Evolutionary conservation across 2,329 filamentous ascomycete species (phyloP).

Genomic region (Magnaporthiopsis rhizophila): DNA sequence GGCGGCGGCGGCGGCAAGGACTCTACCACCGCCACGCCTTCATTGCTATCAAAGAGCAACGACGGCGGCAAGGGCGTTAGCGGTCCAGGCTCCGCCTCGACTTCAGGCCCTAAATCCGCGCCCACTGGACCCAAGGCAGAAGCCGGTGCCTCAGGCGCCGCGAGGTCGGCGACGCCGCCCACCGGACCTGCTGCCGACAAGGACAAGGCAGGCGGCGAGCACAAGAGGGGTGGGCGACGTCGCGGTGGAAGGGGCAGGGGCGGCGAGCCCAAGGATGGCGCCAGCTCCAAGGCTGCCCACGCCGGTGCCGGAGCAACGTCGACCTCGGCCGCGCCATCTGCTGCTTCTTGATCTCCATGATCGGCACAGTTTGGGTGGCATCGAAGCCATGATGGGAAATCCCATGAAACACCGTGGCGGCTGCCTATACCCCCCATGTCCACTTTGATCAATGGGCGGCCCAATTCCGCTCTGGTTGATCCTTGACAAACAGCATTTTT

Average conservation of each 20-base stretch:
- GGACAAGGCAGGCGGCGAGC: slow-evolving; percentile 7
- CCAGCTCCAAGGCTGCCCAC: neutral
- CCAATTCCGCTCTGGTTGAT: neutral
- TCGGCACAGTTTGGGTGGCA: too few species aligned
- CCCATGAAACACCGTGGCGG: neutral
- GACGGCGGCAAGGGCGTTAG: slow-evolving; percentile 5
- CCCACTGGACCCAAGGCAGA: slow-evolving; percentile 5
- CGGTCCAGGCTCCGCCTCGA: neutral
- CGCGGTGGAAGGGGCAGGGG: slow-evolving; percentile 13
- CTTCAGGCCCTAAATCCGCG: neutral
- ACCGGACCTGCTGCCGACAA: neutral
- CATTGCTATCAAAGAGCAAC: slow-evolving; percentile 6
- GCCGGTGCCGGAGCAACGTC: neutral
- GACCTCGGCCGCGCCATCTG: neutral
- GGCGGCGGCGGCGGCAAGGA: neutral
- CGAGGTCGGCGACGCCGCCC: neutral
- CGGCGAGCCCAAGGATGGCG: slow-evolving; percentile 8
- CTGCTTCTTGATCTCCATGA: neutral
- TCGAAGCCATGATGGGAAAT: neutral
- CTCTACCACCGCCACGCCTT: slow-evolving; percentile 1
- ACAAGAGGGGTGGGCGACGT: slow-evolving; percentile 13
- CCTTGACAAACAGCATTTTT: neutral
- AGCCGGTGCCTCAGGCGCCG: neutral
- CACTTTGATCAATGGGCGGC: neutral
- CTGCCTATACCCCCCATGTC: neutral